Percentiles rank a stretch among this genome's conserved stretches.
Conservation (phyloP, 805 yeast genomes). For the Cyberlindnera mycetangii region DNA sequence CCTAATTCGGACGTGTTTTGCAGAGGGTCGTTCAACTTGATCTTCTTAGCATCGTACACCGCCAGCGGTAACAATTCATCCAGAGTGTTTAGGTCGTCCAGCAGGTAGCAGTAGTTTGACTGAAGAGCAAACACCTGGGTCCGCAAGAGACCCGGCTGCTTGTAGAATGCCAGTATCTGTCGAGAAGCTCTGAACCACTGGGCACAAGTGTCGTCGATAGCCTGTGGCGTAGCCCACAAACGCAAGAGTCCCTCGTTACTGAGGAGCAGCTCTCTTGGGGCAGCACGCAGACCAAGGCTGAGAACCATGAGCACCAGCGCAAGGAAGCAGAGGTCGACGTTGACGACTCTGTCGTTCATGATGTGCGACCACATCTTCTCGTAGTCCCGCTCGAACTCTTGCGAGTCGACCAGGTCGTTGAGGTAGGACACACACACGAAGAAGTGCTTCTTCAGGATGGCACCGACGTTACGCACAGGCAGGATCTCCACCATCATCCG, state of each 20-base stretch:
- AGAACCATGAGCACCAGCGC: slow-evolving; percentile 14
- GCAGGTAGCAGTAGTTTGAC: slow-evolving; percentile 5
- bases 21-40: slow-evolving; percentile 7
- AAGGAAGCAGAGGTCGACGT: slow-evolving; percentile 17
- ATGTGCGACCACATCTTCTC: slow-evolving; percentile 16
- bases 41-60: slow-evolving; percentile 7
- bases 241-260: slow-evolving; percentile 8
- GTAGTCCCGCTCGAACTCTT: slow-evolving; percentile 14
- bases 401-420: slow-evolving; percentile 5
- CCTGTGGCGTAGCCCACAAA: slow-evolving; percentile 5
- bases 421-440: slow-evolving; percentile 12
- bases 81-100: slow-evolving; percentile 5
- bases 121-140: slow-evolving; percentile 11
- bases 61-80: slow-evolving; percentile 11
- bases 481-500: slow-evolving; percentile 11
- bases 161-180: slow-evolving; percentile 16
- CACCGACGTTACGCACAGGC: slow-evolving; percentile 13
- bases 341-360: slow-evolving; percentile 4
- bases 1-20: slow-evolving; percentile 2
- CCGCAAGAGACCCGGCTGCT: slow-evolving; percentile 4
- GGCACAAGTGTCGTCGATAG: slow-evolving; percentile 1
- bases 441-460: slow-evolving; percentile 17
- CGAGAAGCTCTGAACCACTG: slow-evolving; percentile 20
- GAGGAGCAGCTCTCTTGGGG: slow-evolving; percentile 12
- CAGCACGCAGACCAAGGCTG: slow-evolving; percentile 9